Evolutionary conservation across 1,139 yeast species (phyloP).

Genomic region (Taphrina pruni): DNA sequence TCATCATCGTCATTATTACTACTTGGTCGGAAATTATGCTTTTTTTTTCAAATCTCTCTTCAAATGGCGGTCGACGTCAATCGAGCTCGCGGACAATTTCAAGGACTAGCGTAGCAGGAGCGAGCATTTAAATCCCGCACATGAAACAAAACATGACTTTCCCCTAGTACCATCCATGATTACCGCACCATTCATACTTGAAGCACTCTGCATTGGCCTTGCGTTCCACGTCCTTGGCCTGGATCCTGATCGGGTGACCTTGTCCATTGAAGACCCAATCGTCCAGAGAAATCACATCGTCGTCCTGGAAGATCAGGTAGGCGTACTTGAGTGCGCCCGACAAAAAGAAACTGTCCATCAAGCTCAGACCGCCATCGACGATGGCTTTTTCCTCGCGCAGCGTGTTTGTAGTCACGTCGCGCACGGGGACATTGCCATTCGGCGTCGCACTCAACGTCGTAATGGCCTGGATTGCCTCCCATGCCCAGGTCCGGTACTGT

Average conservation of each 20-base stretch:
- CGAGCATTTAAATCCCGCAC: background rate
- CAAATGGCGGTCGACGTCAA: background rate
- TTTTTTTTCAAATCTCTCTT: no score
- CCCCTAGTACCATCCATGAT: constrained; percentile 14
- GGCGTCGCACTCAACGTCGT: constrained; percentile 60
- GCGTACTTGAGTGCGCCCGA: constrained; percentile 90
- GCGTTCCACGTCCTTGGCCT: constrained; percentile 13
- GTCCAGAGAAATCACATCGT: constrained; percentile 66
- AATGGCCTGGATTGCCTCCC: constrained; percentile 78
- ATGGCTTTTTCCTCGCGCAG: constrained; percentile 1
- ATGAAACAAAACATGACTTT: no score
- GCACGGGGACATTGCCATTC: constrained; percentile 57
- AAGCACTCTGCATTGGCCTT: constrained; percentile 14
- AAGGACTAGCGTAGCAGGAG: constrained; percentile 1
- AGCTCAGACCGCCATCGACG: constrained; percentile 58
- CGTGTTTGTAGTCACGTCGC: constrained; percentile 58
- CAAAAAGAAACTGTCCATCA: constrained; percentile 90
- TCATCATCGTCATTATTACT: no score
- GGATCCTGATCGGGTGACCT: constrained; percentile 25
- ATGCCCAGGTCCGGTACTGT: constrained; percentile 81
- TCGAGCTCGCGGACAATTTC: background rate
- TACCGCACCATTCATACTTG: constrained; percentile 16
- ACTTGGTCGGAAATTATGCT: no score
- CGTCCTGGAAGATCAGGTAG: constrained; percentile 75
- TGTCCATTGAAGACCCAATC: constrained; percentile 77